Evolutionary conservation across 2,329 filamentous ascomycete genomes (phyloP).

Genomic region (Diatrype stigma): DNA sequence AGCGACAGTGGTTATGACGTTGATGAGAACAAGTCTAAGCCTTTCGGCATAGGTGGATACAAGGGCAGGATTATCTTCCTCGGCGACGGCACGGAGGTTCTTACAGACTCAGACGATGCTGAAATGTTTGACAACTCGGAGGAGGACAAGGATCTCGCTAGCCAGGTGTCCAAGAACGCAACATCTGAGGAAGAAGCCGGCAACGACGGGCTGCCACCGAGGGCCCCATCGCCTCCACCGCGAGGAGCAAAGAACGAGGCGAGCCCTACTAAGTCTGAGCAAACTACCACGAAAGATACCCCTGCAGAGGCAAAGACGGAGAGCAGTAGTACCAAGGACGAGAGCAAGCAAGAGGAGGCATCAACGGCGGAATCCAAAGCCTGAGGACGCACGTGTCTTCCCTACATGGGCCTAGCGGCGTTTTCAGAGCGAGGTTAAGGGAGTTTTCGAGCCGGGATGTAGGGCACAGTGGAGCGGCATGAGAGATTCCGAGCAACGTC

Average conservation of each 20-base stretch:
- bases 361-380: slow-evolving; percentile 20
- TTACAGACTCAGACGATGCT: slow-evolving; percentile 82
- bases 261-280: slow-evolving; percentile 19
- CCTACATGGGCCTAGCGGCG: slow-evolving; percentile 1
- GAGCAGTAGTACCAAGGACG: slow-evolving; percentile 17
- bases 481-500: slow-evolving; percentile 4
- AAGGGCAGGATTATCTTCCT: slow-evolving; percentile 89
- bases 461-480: neutral
- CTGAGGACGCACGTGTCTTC: slow-evolving; percentile 12
- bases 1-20: slow-evolving; percentile 74
- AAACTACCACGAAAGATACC: slow-evolving; percentile 20
- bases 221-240: slow-evolving; percentile 28
- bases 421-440: slow-evolving; percentile 6
- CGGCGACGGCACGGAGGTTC: slow-evolving; percentile 89
- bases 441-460: slow-evolving; percentile 1
- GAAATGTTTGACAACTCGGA: slow-evolving; percentile 89
- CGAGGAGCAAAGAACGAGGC: slow-evolving; percentile 24
- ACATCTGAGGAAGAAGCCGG: slow-evolving; percentile 24
- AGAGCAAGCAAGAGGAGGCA: slow-evolving; percentile 20
- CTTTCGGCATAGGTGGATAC: slow-evolving; percentile 65
- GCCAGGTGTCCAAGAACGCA: slow-evolving; percentile 69
- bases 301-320: slow-evolving; percentile 16
- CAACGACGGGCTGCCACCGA: slow-evolving; percentile 24
- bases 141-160: slow-evolving; percentile 81
- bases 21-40: slow-evolving; percentile 61